phyloP scores from a whole-genome alignment of 2,329 filamentous ascomycete species.

The Pestalotiopsis sp. region DNA sequence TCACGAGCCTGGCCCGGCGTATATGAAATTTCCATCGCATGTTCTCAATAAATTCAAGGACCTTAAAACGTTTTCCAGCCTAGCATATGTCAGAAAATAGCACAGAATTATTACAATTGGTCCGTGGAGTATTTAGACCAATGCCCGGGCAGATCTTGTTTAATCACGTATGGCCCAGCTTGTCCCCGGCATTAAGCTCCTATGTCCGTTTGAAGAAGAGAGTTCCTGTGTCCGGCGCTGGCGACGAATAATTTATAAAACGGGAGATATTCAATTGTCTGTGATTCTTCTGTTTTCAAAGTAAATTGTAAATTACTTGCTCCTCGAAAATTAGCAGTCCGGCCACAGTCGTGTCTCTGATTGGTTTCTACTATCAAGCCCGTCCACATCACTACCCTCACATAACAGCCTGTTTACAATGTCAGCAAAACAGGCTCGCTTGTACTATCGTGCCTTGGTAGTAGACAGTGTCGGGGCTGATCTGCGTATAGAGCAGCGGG shows the following conservation, averaged over 20 bases:
- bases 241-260: not conserved
- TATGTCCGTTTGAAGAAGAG: not conserved
- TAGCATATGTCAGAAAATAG: not conserved
- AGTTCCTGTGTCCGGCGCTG: not conserved
- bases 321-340: not conserved
- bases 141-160: not conserved
- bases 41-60: not conserved
- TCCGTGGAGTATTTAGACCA: not conserved
- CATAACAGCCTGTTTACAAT: no score
- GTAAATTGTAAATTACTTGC: not conserved
- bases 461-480: constrained; percentile 25
- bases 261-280: no score
- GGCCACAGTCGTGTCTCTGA: no score
- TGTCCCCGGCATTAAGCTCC: not conserved
- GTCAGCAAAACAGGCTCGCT: constrained; percentile 18
- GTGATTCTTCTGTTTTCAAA: no score
- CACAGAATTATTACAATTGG: not conserved
- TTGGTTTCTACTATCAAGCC: no score
- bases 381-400: no score
- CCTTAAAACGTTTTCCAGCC: not conserved
- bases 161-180: not conserved
- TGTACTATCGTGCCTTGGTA: constrained; percentile 30
- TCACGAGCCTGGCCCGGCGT: not conserved
- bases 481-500: constrained; percentile 31
- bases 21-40: not conserved